Base-by-base conservation (phyloP, 2,329 filamentous ascomycete species). In the Pleoardoris graminearum region DNA sequence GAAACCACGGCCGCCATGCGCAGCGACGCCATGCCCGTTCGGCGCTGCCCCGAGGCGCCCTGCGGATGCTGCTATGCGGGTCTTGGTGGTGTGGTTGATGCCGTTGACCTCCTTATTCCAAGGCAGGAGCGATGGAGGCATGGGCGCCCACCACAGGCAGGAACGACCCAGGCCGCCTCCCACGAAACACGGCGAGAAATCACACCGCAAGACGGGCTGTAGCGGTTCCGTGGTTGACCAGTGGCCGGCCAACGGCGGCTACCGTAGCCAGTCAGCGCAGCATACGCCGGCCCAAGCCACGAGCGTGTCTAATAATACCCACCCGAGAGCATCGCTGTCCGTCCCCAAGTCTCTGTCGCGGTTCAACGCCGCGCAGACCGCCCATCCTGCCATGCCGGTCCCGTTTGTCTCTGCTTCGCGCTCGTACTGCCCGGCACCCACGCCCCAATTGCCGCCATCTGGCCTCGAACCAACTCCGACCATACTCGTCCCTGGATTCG, bases 1-100 rank as follows among this genome's bases (percentile, higher is more conserved):
- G 48, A 51, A 55, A 55, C 48, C 43, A 41, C 48, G 48, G 22
- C 48, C 38, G 44, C 48, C 52, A 55, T 55, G 52, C 48, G 37
- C 51, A 29, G 41, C 41, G 25, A 7, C 41, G 36, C 47, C 47
- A 50, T 25, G 37, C 37, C 47, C 22, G 38, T 37, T 35, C 25
- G n/a, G 29, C 22, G 19, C 30, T 21, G 42, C 33, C 44, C 37
- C 29, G 37, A 47, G 27, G 44, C 44, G 33, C n/a, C 12, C 33
- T 36, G 33, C 33, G 7, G 16, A 36, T 29, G n/a, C 32, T 33
- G 39, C 39, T 22, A 44, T 44, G 41, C 41, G 41, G 17, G 3
- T 3, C 21, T 23, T 12, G 37, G 37, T 16, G 22, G 38, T 16
- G 38, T 22, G 7, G 39, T 29, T 23, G 4, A 29, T 23, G 7